Evolutionary conservation across 2,329 filamentous ascomycete species (phyloP), one percentile per base, ranked within the genome.

Genomic region (Colletotrichum sidae): DNA sequence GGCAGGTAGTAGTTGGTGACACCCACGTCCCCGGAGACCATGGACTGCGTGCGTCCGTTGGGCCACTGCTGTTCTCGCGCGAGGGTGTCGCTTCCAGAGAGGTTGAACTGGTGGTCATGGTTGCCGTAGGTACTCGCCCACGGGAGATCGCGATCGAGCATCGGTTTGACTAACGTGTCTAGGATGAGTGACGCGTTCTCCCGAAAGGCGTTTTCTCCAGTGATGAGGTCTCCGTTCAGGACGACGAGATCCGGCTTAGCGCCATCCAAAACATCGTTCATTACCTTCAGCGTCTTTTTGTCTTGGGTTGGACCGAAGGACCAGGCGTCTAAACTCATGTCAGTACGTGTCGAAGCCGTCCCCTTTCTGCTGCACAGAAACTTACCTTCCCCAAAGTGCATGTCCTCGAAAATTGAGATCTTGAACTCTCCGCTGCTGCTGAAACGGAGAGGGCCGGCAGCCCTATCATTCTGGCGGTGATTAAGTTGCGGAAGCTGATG

Each of bases 121-220:
- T 92, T 92, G 0, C 90, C 90, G 67, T 92, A 92, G 0, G 89
- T 89, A 0, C 87, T 88, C 2, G 89, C 89, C 86, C 89, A 93
- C 0, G 81, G 80, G 0, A 90, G 72, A 8, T 80, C 79, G 13
- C 84, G 82, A 4, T 83, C 68, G 0, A 90, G 78, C 0, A 93
- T 76, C 0, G 88, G 89, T 2, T 71, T 76, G 1, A 90, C 86
- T 9, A 90, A 83, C 69, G 83, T 75, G 69, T 91, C 86, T 3
- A 92, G 62, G 58, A 90, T 89, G 7, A 76, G 70, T 0, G 86
- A 88, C 33, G 81, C 80, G 70, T 90, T 90, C 4, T 83, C 76
- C 4, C 80, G 62, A 65, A 79, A 85, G 0, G 83, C 84, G 61
- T 88, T 87, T 64, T 92, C 90, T 44, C 90, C 90, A 0, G 90